Percentiles rank a stretch among this genome's conserved stretches.
phyloP scores from a whole-genome alignment of 1,284 basidiomycete species.

The Sparassis latifolia region DNA sequence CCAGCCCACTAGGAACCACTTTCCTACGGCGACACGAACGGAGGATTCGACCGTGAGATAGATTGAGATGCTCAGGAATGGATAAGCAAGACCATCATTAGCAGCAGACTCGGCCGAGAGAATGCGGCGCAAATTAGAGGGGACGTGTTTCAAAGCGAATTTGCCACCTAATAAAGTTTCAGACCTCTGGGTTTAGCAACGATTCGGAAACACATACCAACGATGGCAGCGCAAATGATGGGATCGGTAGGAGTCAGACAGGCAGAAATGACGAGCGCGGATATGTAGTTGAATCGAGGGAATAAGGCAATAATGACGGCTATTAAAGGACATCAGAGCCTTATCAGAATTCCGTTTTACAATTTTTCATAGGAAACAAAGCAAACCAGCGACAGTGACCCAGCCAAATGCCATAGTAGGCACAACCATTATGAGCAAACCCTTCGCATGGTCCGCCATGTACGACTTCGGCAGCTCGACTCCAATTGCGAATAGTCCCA shows the following conservation, averaged over 20 bases:
- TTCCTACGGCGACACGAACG: conserved; percentile 55
- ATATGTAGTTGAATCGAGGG: conserved; percentile 61
- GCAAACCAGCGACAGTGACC: conserved; percentile 56
- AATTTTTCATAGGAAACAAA: not conserved
- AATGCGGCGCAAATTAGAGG: conserved; percentile 75
- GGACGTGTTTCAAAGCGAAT: conserved; percentile 86
- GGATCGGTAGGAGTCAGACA: conserved; percentile 95
- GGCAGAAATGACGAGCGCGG: conserved; percentile 81
- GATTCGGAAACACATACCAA: conserved; percentile 31
- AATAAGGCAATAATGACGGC: conserved; percentile 55
- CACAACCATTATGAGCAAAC: conserved; percentile 59
- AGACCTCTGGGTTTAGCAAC: conserved; percentile 1
- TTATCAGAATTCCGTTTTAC: not conserved
- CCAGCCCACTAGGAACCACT: conserved; percentile 83
- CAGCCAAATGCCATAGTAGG: conserved; percentile 79
- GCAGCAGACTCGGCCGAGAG: conserved; percentile 90
- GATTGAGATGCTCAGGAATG: conserved; percentile 84
- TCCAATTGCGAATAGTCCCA: conserved; percentile 67
- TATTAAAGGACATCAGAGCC: not conserved
- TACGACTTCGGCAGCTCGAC: conserved; percentile 67
- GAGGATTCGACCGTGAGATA: conserved; percentile 78
- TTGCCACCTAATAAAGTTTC: conserved; percentile 61
- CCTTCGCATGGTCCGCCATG: conserved; percentile 53
- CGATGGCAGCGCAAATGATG: conserved; percentile 60
- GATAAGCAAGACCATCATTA: conserved; percentile 87